A percentile compares a stretch with the other conserved stretches of the same genome.
phyloP scores from a whole-genome alignment of 306 rosid species.

The Alnus rubra region DNA sequence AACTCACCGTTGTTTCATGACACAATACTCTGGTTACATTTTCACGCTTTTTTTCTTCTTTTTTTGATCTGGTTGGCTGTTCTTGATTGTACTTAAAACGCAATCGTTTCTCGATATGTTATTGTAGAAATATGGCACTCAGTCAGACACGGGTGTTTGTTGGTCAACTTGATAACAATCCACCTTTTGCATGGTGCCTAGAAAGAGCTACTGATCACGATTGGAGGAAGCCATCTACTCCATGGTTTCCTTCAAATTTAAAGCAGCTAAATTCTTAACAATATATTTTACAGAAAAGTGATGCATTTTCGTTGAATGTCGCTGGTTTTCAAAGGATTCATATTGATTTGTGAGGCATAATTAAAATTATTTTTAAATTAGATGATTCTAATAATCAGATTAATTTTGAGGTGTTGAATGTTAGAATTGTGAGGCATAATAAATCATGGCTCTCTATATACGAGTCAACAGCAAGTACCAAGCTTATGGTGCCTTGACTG shows the following conservation, averaged over 20 bases:
- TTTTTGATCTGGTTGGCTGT: not conserved
- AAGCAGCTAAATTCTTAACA: conserved; percentile 35
- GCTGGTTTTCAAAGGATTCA: no score
- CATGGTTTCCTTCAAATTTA: conserved; percentile 48
- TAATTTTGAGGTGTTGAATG: no score
- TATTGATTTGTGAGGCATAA: no score
- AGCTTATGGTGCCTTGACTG: no score
- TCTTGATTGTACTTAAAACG: not conserved
- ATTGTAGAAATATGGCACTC: conserved; percentile 33
- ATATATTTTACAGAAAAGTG: not conserved
- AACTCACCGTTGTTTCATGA: conserved; percentile 46
- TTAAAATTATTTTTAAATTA: no score
- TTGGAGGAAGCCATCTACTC: conserved; percentile 34
- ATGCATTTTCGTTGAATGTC: no score
- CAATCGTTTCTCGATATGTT: not conserved
- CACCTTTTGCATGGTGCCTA: conserved; percentile 72
- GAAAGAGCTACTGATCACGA: conserved; percentile 50
- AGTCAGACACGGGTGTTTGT: conserved; percentile 76
- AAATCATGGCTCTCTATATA: no score
- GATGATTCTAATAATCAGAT: no score
- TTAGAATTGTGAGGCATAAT: no score
- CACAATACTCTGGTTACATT: conserved; percentile 47
- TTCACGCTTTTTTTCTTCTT: no score
- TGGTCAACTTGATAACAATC: conserved; percentile 31
- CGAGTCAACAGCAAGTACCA: no score